Evolutionary conservation across 768 basidiomycete species (phyloP), one percentile per base, ranked within the genome.

Genomic region (Leccinellum rugosiceps): DNA sequence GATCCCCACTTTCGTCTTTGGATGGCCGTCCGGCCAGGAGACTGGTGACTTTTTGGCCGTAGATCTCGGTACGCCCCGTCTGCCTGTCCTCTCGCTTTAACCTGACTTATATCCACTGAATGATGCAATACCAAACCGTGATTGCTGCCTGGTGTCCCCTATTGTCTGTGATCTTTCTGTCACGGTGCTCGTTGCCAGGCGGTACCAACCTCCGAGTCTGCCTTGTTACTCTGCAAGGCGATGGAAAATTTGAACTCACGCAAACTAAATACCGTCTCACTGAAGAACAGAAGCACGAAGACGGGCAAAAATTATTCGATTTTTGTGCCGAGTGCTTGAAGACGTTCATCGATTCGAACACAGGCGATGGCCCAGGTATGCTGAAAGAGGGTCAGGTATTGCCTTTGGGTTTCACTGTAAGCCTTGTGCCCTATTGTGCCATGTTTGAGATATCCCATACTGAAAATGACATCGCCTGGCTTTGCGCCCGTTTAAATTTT

Each of bases 181-280:
- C 35, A 26, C 46, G 43, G 28, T 45, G 15, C 38, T 6, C n/a
- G 6, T 54, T 30, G 1, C 17, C 58, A 92, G 91, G 92, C 52
- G 95, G 95, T 32, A 98, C 96, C 23, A 98, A 99, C 69, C 82
- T 99, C n/a, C 94, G 97, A 45, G 97, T 98, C 45, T 99, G 97
- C 75, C 87, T 97, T 45, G 96, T 99, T 50, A 90, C 87, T 28
- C 78, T 99, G 2, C 85, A 90, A 63, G 97, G 97, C 25, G 82
- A 86, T 10, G 96, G 97, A 58, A 95, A 96, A 77, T 99, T 98
- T 72, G 94, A 98, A 75, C 89, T 99, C 64, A 94, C 94, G 0
- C 96, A 98, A 71, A 89, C 94, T 34, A 99, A 99, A 74, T 98
- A 98, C 74, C 89, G 95, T 51, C 83, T 99, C 46, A 86, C 92